Evolutionary conservation across 768 basidiomycete genomes (phyloP).

Genomic region (Boletus coccyginus): DNA sequence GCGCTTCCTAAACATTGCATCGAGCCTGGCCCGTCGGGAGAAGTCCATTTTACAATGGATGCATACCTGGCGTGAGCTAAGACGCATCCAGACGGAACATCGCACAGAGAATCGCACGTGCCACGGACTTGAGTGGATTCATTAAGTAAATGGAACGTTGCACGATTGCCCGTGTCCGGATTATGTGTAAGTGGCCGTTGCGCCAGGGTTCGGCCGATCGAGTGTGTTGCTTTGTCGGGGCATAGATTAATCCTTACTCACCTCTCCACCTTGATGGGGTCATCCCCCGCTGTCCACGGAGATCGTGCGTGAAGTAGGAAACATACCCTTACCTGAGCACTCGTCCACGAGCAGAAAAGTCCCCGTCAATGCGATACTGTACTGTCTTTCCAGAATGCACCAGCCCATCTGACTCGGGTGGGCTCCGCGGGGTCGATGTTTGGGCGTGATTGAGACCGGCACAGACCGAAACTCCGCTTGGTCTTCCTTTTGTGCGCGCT

Average conservation of each 20-base stretch:
- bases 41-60: neutral
- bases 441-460: constrained; percentile 15
- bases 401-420: no score
- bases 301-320: neutral
- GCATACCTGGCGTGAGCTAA: neutral
- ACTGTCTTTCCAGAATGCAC: no score
- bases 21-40: neutral
- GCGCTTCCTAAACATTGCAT: neutral
- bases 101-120: neutral
- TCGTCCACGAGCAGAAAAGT: neutral
- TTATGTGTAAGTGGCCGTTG: neutral
- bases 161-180: neutral
- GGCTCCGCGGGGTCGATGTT: neutral
- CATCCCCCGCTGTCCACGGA: neutral
- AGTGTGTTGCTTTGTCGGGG: neutral
- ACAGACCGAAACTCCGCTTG: constrained; percentile 37
- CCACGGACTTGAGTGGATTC: no score
- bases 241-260: neutral
- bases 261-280: neutral
- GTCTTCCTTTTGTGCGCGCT: constrained; percentile 20
- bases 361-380: no score
- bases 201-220: no score
- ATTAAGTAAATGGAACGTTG: no score
- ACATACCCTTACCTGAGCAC: neutral
- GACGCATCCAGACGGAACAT: neutral